Evolutionary conservation across 345 rosid genomes (phyloP).

Genomic region (Hibiscus trionum): DNA sequence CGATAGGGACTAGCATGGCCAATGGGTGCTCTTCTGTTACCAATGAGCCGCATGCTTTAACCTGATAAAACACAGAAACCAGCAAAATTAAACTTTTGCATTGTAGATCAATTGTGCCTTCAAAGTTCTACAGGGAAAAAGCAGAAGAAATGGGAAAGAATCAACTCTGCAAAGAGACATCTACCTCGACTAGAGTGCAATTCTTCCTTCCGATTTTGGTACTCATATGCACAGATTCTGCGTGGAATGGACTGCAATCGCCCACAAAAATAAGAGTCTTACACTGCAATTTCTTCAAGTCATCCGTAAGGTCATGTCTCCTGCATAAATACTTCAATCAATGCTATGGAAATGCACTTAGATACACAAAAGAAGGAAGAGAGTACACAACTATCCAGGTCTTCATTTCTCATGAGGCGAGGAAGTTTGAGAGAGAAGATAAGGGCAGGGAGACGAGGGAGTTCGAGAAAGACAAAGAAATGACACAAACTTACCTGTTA

Average conservation of each 20-base stretch:
- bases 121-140: neutral
- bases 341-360: neutral
- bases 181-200: slow-evolving; percentile 56
- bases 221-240: slow-evolving; percentile 45
- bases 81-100: neutral
- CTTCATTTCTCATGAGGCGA: neutral
- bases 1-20: slow-evolving; percentile 59
- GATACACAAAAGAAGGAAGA: neutral
- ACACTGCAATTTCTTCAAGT: slow-evolving; percentile 41
- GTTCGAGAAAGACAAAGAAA: neutral
- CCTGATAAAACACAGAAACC: slow-evolving; percentile 24
- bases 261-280: slow-evolving; percentile 54
- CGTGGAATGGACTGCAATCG: slow-evolving; percentile 42
- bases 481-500: slow-evolving; percentile 31
- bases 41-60: slow-evolving; percentile 53
- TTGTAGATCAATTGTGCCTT: neutral
- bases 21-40: slow-evolving; percentile 65
- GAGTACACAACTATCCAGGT: neutral
- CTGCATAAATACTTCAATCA: slow-evolving; percentile 24
- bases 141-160: neutral
- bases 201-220: slow-evolving; percentile 35
- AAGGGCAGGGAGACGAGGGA: neutral
- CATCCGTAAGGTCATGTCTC: slow-evolving; percentile 49
- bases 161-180: neutral
- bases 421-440: neutral